A percentile compares a stretch with the other conserved stretches of the same genome.
Conservation (phyloP, 768 basidiomycete species). For the Xerocomellus dryophilus region DNA sequence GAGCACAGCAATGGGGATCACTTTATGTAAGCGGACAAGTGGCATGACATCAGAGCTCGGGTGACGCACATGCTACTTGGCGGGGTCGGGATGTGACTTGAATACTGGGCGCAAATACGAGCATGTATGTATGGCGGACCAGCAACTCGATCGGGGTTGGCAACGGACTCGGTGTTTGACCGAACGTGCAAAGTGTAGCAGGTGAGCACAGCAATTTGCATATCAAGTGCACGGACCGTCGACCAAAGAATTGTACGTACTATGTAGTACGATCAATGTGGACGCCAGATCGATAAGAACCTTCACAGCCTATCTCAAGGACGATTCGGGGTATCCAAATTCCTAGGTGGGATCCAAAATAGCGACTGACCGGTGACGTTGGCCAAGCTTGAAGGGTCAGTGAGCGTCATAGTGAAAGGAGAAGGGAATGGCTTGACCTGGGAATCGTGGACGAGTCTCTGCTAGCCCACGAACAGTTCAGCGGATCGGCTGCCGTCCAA, state of each 20-base stretch:
- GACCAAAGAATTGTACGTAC: constrained; percentile 5
- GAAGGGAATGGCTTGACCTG: background rate
- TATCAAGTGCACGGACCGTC: constrained; percentile 14
- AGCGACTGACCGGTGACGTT: background rate
- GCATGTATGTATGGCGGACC: background rate
- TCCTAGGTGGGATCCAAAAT: background rate
- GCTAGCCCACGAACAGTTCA: background rate
- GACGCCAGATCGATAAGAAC: constrained; percentile 8
- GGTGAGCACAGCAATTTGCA: constrained; percentile 10
- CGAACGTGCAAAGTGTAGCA: constrained; percentile 13
- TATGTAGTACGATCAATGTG: background rate
- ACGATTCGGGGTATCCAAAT: background rate
- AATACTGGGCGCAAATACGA: background rate
- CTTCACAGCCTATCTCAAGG: background rate
- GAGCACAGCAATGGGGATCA: constrained; percentile 16
- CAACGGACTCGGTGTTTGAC: constrained; percentile 3
- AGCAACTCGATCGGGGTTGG: background rate
- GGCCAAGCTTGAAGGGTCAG: background rate
- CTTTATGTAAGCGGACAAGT: background rate
- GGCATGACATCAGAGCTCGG: background rate
- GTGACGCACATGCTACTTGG: background rate
- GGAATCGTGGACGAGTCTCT: background rate
- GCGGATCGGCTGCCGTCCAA: background rate
- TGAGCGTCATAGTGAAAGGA: background rate
- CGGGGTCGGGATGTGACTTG: background rate